Evolutionary conservation across 192 early-diverging fungal species (phyloP).

Genomic region (Lunasporangiospora selenospora): DNA sequence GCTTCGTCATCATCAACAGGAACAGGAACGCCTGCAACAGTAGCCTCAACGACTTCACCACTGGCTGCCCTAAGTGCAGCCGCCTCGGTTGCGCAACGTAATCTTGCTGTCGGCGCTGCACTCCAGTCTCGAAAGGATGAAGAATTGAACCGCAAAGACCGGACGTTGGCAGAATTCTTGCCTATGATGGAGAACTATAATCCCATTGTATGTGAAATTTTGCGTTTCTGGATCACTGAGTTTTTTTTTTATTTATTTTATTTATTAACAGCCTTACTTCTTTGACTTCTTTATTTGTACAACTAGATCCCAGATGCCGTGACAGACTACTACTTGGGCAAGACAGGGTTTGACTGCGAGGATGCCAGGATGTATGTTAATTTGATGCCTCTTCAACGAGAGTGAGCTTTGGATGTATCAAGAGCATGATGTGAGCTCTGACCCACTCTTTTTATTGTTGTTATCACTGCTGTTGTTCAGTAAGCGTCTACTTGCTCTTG

Average conservation of each 20-base stretch:
- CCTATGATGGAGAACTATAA: constrained; percentile 86
- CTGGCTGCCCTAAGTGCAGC: not conserved
- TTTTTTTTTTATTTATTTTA: not conserved
- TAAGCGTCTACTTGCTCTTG: constrained; percentile 79
- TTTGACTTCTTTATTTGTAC: not conserved
- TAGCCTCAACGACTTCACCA: constrained; percentile 1
- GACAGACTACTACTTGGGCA: constrained; percentile 88
- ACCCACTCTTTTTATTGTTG: not conserved
- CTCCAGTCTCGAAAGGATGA: constrained; percentile 52
- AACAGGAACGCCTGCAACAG: not conserved
- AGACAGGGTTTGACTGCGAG: constrained; percentile 80
- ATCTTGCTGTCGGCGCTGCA: constrained; percentile 25
- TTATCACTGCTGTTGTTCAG: constrained; percentile 26
- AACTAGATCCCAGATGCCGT: constrained; percentile 95
- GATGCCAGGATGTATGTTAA: constrained; percentile 76
- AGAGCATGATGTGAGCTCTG: not conserved
- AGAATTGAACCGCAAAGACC: constrained; percentile 68
- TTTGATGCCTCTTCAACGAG: not conserved
- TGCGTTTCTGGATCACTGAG: not conserved
- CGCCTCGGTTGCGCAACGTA: constrained; percentile 24
- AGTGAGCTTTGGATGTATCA: not conserved
- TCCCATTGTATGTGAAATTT: constrained; percentile 70
- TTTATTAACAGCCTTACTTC: not conserved
- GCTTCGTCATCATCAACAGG: not conserved
- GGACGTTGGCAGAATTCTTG: constrained; percentile 84